Percentiles rank a stretch among this genome's conserved stretches.
These are phyloP conservation scores for Solanum hybrid DNA, from an alignment of 305 asterid genomes.

Conservation along the genomic window DNA sequence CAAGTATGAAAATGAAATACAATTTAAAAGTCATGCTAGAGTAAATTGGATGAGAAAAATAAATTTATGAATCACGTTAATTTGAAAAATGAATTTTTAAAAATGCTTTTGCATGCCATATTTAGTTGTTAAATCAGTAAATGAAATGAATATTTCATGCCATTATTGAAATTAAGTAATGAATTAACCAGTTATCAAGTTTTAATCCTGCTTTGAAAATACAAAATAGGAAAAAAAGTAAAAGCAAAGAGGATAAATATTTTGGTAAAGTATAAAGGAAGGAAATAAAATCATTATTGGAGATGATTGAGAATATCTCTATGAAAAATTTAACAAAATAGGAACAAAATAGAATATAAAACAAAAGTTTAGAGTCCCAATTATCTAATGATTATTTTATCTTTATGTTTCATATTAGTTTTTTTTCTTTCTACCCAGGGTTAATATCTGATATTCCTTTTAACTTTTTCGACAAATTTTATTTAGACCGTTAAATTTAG, in stretches of 20 bases:
- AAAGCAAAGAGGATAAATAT: not conserved
- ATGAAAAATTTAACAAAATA: not conserved
- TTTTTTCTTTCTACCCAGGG: not conserved
- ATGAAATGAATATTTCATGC: not conserved
- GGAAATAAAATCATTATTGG: not conserved
- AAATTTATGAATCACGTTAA: not conserved
- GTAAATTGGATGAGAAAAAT: too few species aligned
- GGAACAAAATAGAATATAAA: not conserved
- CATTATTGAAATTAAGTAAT: not conserved
- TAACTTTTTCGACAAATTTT: not conserved
- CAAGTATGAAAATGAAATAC: too few species aligned
- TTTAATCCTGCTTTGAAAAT: not conserved
- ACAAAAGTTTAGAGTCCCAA: not conserved
- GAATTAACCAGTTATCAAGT: not conserved
- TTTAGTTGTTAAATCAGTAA: not conserved
- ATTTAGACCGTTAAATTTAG: not conserved
- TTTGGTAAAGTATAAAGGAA: not conserved
- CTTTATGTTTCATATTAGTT: too few species aligned
- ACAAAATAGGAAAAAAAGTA: not conserved
- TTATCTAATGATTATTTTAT: not conserved
- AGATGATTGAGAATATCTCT: not conserved
- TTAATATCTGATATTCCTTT: not conserved
- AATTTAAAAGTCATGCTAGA: not conserved
- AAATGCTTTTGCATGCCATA: not conserved
- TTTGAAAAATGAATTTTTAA: not conserved